Evolutionary conservation across 164 flowering plant species (phyloP).

Genomic region (Macadamia tetraphylla): DNA sequence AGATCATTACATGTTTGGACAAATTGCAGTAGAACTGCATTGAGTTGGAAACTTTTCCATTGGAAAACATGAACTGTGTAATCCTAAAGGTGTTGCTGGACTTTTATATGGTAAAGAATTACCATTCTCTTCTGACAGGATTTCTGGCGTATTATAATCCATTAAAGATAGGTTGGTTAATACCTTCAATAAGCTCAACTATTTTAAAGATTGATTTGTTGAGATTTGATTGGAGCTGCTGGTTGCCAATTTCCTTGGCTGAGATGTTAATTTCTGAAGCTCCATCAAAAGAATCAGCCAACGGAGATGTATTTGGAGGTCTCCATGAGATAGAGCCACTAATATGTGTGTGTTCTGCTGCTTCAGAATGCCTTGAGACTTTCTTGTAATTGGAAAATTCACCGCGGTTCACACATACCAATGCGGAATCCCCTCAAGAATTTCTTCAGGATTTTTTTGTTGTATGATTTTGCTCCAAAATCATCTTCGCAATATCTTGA

Average conservation of each 20-base stretch:
- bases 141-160: no score
- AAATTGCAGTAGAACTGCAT: constrained; percentile 23
- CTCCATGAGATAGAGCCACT: constrained; percentile 42
- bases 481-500: constrained; percentile 42
- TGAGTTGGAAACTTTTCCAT: constrained; percentile 60
- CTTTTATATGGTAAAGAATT: constrained; percentile 14
- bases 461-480: constrained; percentile 43
- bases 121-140: constrained; percentile 25
- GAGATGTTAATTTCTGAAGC: constrained; percentile 14
- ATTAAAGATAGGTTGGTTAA: no score
- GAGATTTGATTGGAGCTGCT: not conserved
- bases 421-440: constrained; percentile 57
- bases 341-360: constrained; percentile 19
- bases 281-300: constrained; percentile 21
- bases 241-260: constrained; percentile 16
- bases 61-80: constrained; percentile 60
- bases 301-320: constrained; percentile 29
- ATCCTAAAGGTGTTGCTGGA: constrained; percentile 28
- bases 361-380: not conserved
- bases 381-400: constrained; percentile 19
- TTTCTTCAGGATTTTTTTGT: constrained; percentile 49
- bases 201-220: no score
- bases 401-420: constrained; percentile 19
- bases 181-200: no score
- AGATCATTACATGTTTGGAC: no score